These are phyloP conservation scores for Syzygium syzygioides DNA, from an alignment of 441 rosid species.

Conservation along the genomic window DNA sequence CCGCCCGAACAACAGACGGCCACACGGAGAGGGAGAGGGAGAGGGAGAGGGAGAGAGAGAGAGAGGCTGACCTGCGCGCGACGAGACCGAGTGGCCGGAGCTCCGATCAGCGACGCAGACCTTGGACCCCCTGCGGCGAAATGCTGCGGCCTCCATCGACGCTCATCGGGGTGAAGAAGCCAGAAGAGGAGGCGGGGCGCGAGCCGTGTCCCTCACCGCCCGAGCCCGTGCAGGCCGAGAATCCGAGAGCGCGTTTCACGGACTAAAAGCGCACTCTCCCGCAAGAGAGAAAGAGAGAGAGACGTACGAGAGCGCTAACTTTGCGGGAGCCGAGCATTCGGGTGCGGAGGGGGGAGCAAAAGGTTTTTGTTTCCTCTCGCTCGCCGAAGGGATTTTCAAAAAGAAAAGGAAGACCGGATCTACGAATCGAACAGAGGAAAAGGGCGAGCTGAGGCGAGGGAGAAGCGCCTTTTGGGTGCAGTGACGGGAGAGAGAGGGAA, in stretches of 20 bases:
- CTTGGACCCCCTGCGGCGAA: not conserved
- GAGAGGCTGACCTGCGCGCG: not conserved
- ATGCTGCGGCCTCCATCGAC: not conserved
- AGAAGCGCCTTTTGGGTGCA: not conserved
- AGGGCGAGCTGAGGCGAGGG: not conserved
- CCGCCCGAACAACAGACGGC: not conserved
- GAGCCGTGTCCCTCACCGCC: not conserved
- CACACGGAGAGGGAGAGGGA: not conserved
- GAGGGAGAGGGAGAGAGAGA: rapidly evolving
- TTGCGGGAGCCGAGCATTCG: not conserved
- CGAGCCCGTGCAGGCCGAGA: not conserved
- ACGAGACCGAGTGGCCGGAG: not conserved
- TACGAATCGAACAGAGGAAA: not conserved
- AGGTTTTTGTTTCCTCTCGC: not conserved
- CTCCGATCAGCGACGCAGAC: not conserved
- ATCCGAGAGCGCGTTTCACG: not conserved
- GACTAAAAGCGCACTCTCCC: not conserved
- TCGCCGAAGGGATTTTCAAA: not conserved
- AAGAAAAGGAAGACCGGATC: not conserved
- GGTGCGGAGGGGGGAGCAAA: not conserved
- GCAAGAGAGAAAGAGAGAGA: not conserved
- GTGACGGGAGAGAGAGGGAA: not conserved
- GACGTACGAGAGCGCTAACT: not conserved
- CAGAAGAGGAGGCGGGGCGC: not conserved
- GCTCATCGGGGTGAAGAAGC: not conserved